Conservation (phyloP, 2,329 filamentous ascomycete species). For the Fusarium decemcellulare region DNA sequence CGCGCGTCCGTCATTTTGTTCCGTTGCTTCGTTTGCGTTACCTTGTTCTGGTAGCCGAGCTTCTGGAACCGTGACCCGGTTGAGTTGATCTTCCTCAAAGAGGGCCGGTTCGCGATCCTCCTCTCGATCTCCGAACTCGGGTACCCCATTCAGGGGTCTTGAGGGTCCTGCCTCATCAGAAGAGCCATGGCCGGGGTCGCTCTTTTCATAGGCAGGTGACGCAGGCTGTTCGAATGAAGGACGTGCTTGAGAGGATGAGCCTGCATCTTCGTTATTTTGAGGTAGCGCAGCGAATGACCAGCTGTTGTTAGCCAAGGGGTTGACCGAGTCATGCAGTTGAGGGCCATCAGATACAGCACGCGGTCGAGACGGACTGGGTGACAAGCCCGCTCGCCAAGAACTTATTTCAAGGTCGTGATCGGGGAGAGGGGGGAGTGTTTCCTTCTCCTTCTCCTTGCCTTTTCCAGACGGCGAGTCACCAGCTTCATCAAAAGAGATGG, state of each 20-base stretch:
- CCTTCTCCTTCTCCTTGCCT: constrained; percentile 31
- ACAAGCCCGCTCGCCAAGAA: constrained; percentile 21
- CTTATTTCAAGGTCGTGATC: constrained; percentile 15
- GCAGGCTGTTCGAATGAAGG: neutral
- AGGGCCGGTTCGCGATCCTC: constrained; percentile 4
- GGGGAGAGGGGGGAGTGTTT: constrained; percentile 19
- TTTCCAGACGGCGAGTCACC: constrained; percentile 26
- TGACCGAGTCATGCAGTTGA: constrained; percentile 57
- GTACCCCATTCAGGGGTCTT: neutral
- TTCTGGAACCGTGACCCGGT: neutral
- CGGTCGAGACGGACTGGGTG: constrained; percentile 55
- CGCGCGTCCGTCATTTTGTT: constrained; percentile 27
- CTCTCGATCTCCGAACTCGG: constrained; percentile 5
- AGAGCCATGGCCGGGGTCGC: neutral
- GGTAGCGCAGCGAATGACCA: constrained; percentile 69
- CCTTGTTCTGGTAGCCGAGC: constrained; percentile 20
- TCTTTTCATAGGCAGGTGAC: constrained; percentile 6
- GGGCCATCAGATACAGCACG: constrained; percentile 72
- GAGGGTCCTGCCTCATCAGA: constrained; percentile 8
- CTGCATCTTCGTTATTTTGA: constrained; percentile 32
- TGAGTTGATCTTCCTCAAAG: constrained; percentile 17
- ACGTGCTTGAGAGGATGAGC: neutral
- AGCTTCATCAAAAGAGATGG: constrained; percentile 25
- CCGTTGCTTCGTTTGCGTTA: constrained; percentile 23
- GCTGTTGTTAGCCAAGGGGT: constrained; percentile 71